These are phyloP conservation scores for Fusarium sulawesiense DNA, from an alignment of 2,329 filamentous ascomycete species.

Conservation along the genomic window DNA sequence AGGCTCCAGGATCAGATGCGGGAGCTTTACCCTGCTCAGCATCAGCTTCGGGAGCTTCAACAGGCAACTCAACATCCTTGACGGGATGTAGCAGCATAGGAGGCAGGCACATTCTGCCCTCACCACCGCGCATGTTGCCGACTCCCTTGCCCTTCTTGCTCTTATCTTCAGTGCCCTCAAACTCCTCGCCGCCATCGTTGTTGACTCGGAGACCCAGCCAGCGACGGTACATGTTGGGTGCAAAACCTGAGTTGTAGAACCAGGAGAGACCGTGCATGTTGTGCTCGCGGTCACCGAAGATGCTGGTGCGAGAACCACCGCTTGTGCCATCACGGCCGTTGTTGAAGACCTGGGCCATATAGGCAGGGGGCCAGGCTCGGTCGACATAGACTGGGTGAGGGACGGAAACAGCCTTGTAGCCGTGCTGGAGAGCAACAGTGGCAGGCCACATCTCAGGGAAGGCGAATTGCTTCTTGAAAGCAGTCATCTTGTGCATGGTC, in stretches of 20 bases:
- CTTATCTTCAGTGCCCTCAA: slow-evolving; percentile 70
- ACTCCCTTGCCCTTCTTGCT: slow-evolving; percentile 63
- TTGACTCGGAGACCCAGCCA: slow-evolving; percentile 88
- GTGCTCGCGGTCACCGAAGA: slow-evolving; percentile 88
- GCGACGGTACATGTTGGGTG: slow-evolving; percentile 81
- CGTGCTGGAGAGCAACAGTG: slow-evolving; percentile 88
- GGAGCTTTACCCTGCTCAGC: slow-evolving; percentile 50
- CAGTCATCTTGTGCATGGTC: slow-evolving; percentile 92
- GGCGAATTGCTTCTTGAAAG: slow-evolving; percentile 85
- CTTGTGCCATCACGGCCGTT: slow-evolving; percentile 78
- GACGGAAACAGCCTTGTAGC: slow-evolving; percentile 90
- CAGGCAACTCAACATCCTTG: slow-evolving; percentile 77
- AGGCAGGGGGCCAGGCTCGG: slow-evolving; percentile 83
- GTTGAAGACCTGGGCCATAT: slow-evolving; percentile 84
- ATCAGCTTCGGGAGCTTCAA: slow-evolving; percentile 66
- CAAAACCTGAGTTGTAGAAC: slow-evolving; percentile 91
- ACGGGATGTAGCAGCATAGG: slow-evolving; percentile 91
- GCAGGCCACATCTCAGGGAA: slow-evolving; percentile 98
- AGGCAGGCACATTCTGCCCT: slow-evolving; percentile 90
- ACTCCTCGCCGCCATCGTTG: slow-evolving; percentile 81
- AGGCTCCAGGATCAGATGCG: slow-evolving; percentile 61
- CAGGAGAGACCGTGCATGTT: slow-evolving; percentile 89
- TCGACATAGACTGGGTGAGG: slow-evolving; percentile 92
- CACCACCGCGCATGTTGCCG: slow-evolving; percentile 70
- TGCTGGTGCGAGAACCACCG: slow-evolving; percentile 76